Percentiles rank a stretch among this genome's conserved stretches.
Evolutionary conservation across 257 asterid species (phyloP).

Genomic region (Penstemon newberryi): DNA sequence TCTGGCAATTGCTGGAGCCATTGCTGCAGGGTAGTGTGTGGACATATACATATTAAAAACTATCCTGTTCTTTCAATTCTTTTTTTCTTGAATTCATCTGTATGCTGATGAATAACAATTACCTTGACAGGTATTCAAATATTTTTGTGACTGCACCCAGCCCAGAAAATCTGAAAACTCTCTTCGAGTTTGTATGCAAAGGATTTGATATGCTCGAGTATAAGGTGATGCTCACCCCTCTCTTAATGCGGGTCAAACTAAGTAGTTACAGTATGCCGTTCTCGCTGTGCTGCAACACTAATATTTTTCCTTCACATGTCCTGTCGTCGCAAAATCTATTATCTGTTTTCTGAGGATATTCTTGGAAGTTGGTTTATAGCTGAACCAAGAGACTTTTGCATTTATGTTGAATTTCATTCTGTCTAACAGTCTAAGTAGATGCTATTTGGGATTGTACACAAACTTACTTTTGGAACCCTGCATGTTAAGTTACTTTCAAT

Average conservation of each 20-base stretch:
- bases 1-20: constrained; percentile 66
- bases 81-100: not conserved
- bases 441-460: too few species aligned
- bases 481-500: not conserved
- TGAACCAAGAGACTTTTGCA: not conserved
- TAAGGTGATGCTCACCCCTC: constrained; percentile 37
- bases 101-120: constrained; percentile 11
- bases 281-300: not conserved
- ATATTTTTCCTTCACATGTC: not conserved
- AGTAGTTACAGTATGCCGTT: not conserved
- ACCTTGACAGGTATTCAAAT: constrained; percentile 52
- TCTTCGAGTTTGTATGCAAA: constrained; percentile 56
- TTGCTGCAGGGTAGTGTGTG: constrained; percentile 53
- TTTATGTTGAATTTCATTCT: not conserved
- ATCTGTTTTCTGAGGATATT: not conserved
- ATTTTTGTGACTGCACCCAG: constrained; percentile 63
- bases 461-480: too few species aligned
- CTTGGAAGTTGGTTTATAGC: not conserved
- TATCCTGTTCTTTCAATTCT: constrained; percentile 1
- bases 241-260: not conserved
- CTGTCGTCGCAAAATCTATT: not conserved
- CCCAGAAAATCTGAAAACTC: constrained; percentile 56
- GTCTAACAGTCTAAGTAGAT: too few species aligned
- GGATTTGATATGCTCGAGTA: constrained; percentile 55
- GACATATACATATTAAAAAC: not conserved